A percentile compares a stretch with the other conserved stretches of the same genome.
phyloP scores from a whole-genome alignment of 2,329 filamentous ascomycete genomes.

The Hirsutella thompsonii region DNA sequence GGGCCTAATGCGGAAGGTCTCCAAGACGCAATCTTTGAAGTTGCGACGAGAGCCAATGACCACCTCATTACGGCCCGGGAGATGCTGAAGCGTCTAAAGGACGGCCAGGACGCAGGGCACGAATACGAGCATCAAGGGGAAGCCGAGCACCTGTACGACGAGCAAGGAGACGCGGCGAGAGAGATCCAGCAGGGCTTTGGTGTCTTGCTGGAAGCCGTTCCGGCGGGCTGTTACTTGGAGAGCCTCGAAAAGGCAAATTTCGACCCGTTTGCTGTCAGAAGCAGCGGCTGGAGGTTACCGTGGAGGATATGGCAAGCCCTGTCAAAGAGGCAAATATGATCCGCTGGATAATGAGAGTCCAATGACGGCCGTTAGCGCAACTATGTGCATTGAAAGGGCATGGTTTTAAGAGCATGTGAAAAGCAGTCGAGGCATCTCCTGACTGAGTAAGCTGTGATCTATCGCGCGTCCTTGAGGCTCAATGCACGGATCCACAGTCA shows the following conservation, averaged over 20 bases:
- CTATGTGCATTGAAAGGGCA: no score
- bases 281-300: slow-evolving; percentile 64
- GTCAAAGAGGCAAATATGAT: slow-evolving; percentile 33
- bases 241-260: slow-evolving; percentile 72
- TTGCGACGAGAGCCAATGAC: slow-evolving; percentile 89
- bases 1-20: slow-evolving; percentile 70
- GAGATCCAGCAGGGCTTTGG: slow-evolving; percentile 55
- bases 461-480: no score
- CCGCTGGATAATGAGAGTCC: no score
- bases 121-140: slow-evolving; percentile 82
- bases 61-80: slow-evolving; percentile 88
- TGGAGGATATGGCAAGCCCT: slow-evolving; percentile 54
- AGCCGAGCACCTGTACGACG: slow-evolving; percentile 45
- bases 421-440: no score
- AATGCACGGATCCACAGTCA: no score
- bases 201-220: slow-evolving; percentile 67
- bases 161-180: slow-evolving; percentile 21
- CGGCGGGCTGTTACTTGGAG: slow-evolving; percentile 67
- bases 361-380: no score
- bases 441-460: no score
- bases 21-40: slow-evolving; percentile 78
- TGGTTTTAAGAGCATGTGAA: no score
- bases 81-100: slow-evolving; percentile 72
- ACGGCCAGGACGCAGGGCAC: slow-evolving; percentile 64
- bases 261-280: slow-evolving; percentile 59